A percentile compares a stretch with the other conserved stretches of the same genome.
Conservation (phyloP, 768 basidiomycete genomes). For the Kwoniella botswanensis region DNA sequence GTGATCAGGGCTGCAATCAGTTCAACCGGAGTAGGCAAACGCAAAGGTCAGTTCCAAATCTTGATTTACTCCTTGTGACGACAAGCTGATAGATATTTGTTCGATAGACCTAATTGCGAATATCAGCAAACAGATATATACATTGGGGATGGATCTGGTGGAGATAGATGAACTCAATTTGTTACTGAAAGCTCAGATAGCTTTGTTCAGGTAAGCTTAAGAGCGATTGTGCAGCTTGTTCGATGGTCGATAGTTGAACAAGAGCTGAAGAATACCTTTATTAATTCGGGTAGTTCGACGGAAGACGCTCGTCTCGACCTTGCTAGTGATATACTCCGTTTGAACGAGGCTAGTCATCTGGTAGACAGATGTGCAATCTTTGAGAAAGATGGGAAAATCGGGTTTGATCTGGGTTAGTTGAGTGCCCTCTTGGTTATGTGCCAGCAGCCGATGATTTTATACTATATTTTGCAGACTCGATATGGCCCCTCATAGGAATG, state of each 20-base stretch:
- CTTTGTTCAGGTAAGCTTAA: constrained; percentile 19
- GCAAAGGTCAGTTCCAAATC: constrained; percentile 19
- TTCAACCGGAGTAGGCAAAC: constrained; percentile 4
- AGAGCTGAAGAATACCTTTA: not conserved
- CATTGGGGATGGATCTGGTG: not conserved
- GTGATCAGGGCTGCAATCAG: constrained; percentile 30
- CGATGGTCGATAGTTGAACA: not conserved
- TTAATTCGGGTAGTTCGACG: constrained; percentile 11
- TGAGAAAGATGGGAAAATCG: constrained; percentile 18
- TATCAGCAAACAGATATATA: not conserved
- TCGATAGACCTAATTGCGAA: not conserved
- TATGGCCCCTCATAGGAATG: constrained; percentile 37
- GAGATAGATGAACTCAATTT: constrained; percentile 15
- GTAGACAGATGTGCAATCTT: constrained; percentile 30
- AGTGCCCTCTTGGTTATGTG: not conserved
- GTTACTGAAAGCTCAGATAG: constrained; percentile 17
- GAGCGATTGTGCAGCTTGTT: no score
- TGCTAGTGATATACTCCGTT: constrained; percentile 35
- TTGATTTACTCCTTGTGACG: not conserved
- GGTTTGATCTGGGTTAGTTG: constrained; percentile 42
- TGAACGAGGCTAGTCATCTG: constrained; percentile 34
- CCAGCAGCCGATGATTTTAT: no score
- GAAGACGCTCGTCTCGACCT: constrained; percentile 20
- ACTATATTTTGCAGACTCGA: constrained; percentile 24
- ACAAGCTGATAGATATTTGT: constrained; percentile 3